Conservation (phyloP, 75 land plant species). For the Sequoiadendron giganteum region DNA sequence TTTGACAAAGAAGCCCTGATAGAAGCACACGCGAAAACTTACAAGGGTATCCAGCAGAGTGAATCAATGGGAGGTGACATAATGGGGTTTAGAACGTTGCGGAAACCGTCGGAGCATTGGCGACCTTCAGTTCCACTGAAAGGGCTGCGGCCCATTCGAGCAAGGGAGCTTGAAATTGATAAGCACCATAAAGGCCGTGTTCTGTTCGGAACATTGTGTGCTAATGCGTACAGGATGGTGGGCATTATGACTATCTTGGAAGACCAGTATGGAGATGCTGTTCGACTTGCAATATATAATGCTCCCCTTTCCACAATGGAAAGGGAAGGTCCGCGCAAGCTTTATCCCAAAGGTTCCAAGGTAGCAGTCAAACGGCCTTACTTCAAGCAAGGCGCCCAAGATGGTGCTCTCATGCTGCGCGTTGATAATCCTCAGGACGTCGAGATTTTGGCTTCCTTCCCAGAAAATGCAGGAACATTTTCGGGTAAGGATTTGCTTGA, state of each 20-base stretch:
- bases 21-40: background rate
- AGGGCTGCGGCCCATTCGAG: conserved; percentile 3
- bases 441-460: no score
- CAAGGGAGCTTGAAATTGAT: conserved; percentile 11
- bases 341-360: no score
- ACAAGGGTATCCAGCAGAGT: background rate
- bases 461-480: no score
- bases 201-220: conserved; percentile 29
- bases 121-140: background rate
- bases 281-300: background rate
- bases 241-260: conserved; percentile 15
- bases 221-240: conserved; percentile 1
- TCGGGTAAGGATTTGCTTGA: no score
- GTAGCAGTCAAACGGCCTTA: no score
- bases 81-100: rapidly evolving
- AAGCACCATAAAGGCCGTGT: conserved; percentile 22
- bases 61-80: background rate
- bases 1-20: background rate
- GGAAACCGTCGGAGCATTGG: background rate
- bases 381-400: no score
- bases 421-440: no score
- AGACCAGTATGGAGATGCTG: conserved; percentile 1
- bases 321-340: no score
- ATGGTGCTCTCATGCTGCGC: no score
- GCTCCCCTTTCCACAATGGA: no score